phyloP scores from a whole-genome alignment of 2,329 filamentous ascomycete genomes.

The Aspergillus puulaauensis region DNA sequence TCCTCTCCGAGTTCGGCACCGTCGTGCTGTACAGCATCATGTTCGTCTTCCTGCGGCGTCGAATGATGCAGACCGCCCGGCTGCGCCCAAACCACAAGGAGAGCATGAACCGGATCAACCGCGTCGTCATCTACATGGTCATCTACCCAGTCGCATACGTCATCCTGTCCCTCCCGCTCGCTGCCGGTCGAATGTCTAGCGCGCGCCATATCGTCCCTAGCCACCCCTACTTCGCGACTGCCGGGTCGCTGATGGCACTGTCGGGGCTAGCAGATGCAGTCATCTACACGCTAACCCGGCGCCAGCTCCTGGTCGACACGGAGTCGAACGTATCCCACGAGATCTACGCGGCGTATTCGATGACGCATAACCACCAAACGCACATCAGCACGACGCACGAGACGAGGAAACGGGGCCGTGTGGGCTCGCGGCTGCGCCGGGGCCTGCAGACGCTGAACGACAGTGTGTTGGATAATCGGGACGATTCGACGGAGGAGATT shows the following conservation, averaged over 20 bases:
- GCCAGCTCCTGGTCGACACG: constrained; percentile 53
- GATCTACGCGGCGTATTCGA: constrained; percentile 27
- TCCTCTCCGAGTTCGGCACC: constrained; percentile 53
- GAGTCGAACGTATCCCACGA: constrained; percentile 34
- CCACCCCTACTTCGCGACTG: constrained; percentile 49
- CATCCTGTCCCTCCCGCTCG: constrained; percentile 62
- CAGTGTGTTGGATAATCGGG: constrained; percentile 28
- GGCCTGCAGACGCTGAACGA: constrained; percentile 20
- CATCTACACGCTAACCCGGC: constrained; percentile 57
- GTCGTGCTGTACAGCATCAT: constrained; percentile 50
- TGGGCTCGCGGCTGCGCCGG: constrained; percentile 21
- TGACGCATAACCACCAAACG: constrained; percentile 28
- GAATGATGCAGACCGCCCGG: constrained; percentile 37
- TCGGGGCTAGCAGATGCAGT: constrained; percentile 60
- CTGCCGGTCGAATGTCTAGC: constrained; percentile 45
- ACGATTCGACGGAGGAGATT: constrained; percentile 47
- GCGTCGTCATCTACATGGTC: constrained; percentile 47
- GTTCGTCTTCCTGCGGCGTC: constrained; percentile 48
- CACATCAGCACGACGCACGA: constrained; percentile 20
- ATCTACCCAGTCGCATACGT: constrained; percentile 55
- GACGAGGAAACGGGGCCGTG: constrained; percentile 15
- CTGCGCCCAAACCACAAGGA: constrained; percentile 34
- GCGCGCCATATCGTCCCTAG: constrained; percentile 33
- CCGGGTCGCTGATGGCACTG: constrained; percentile 55
- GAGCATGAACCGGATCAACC: constrained; percentile 35